Evolutionary conservation across 2,329 filamentous ascomycete species (phyloP), one percentile per base, ranked within the genome.

Genomic region (Fusarium floridanum): DNA sequence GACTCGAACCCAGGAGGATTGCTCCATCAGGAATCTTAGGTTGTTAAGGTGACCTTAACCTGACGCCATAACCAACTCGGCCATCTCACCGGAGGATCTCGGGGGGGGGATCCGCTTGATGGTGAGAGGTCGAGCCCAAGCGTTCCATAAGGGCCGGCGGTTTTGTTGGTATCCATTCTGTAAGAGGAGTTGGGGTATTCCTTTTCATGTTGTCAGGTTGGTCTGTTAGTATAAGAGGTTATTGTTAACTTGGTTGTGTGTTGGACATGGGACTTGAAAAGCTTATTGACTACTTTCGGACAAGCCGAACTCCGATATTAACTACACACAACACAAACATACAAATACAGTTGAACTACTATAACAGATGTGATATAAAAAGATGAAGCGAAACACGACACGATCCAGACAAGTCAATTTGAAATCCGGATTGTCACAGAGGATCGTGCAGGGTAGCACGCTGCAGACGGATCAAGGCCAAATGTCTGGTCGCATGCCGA

Each of bases 1-100:
- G 76, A 78, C 68, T 78, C 76, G 76, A 78, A 78, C 76, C 76
- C 76, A 78, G 76, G 76, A 78, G 76, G 76, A 78, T 78, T 78
- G 76, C 76, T 78, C 76, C 76, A 78, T 64, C 76, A 77, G 76
- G 76, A 77, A 74, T 55, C 22, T 66, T 68, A 63, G 72, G 67
- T 45, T 75, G 72, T 75, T 74, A 76, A 77, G 74, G 76, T 76
- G 14, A 77, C 76, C 76, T 77, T 77, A 77, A 77, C 76, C 76
- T 77, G 76, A 68, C 76, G 76, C 76, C 76, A 78, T 78, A 78
- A 78, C 76, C 76, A 78, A 78, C 76, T 78, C 76, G 76, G 76
- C 76, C 72, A 74, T 74, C 70, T 74, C 67, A 72, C 72, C 72
- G 32, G 45, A 59, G 32, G 53, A 34, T 63, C 37, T 57, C n/a